Evolutionary conservation across 345 rosid genomes (phyloP), one percentile per base, ranked within the genome.

Genomic region (Cardiospermum halicacabum): DNA sequence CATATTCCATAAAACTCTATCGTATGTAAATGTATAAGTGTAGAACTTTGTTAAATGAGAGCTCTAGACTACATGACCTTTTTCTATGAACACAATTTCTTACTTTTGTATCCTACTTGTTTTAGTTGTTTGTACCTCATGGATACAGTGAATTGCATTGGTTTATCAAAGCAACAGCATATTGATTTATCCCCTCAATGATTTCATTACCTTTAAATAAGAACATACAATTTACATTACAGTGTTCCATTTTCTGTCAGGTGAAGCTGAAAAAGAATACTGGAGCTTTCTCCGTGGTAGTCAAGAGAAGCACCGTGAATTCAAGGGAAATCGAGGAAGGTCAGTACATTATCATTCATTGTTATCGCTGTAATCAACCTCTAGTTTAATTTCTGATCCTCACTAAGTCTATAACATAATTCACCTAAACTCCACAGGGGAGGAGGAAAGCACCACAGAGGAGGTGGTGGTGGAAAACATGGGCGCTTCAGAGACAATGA

Each of bases 261-360:
- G 99, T 59, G 88, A 88, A 28, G 85, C 91, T 7, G 99, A 94
- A 71, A 81, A 68, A 73, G 96, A 91, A 43, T 94, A 94, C 63
- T 94, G 99, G 97, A 67, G 69, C 63, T 76, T 64, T 45, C 74
- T 89, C 12, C 88, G 86, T 4, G 86, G 77, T 25, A 70, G 75
- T 80, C 84, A 84, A 75, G 96, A 80, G 10, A 69, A 68, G 66
- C 76, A 64, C 63, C 64, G 80, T 15, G 92, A 68, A 36, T 69
- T 12, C 76, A 83, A 66, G 73, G 83, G 88, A 53, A 74, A 77
- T 71, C 72, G 87, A 65, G 89, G 88, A 80, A 89, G 92, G 97
- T 91, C 55, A 69, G 93, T 75, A 37, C 36, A 26, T 16, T 8
- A 22, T 6, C 11, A 11, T 7, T 18, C 54, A 19, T 12, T 54